A percentile compares a stretch with the other conserved stretches of the same genome.
These are phyloP conservation scores for Fraxinus sp. DNA, from an alignment of 305 asterid species.

Conservation along the genomic window DNA sequence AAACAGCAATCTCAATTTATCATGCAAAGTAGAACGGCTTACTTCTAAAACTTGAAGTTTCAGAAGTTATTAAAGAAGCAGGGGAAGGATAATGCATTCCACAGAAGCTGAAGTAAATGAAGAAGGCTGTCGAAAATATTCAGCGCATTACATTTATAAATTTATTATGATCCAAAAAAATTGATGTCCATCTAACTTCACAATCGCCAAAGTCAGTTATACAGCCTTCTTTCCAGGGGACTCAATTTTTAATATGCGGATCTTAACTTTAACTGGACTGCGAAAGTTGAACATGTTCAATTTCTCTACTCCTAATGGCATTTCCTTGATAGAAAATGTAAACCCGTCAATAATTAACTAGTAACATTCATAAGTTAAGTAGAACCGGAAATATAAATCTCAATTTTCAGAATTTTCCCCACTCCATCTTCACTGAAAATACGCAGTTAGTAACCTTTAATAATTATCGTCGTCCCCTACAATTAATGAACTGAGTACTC, in stretches of 20 bases:
- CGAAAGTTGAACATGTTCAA: not conserved
- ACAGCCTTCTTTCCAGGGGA: not conserved
- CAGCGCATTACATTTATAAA: not conserved
- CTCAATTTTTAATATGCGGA: not conserved
- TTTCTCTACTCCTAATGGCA: not conserved
- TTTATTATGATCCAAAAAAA: not conserved
- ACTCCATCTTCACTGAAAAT: not conserved
- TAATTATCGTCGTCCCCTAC: not conserved
- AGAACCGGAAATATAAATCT: not conserved
- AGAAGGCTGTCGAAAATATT: not conserved
- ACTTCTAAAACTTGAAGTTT: not conserved
- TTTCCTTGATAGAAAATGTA: not conserved
- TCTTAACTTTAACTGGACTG: not conserved
- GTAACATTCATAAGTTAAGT: not conserved
- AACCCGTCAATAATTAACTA: not conserved
- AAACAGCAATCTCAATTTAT: not conserved
- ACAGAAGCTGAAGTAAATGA: not conserved
- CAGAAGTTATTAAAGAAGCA: not conserved
- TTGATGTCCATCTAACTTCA: not conserved
- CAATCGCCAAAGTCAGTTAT: not conserved
- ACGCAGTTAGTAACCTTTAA: not conserved
- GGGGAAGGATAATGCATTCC: not conserved
- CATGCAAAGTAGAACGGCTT: not conserved
- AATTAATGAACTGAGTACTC: not conserved
- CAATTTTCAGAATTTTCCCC: constrained; percentile 2